Conservation (phyloP, 176 grass and related monocot species). For the Guadua angustifolia region DNA sequence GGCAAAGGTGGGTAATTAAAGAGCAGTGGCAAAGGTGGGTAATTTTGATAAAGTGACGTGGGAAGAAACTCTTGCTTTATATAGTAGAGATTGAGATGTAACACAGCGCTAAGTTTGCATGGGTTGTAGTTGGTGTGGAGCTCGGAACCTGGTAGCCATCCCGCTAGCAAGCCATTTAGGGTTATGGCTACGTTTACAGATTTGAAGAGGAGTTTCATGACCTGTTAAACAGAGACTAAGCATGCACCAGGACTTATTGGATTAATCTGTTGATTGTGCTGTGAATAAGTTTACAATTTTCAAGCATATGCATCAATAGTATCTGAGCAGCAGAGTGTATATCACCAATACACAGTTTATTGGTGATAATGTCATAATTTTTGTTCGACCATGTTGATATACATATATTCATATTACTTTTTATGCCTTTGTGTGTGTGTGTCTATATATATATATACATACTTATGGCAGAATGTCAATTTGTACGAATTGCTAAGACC, state of each 20-base stretch:
- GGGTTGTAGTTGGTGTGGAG: neutral
- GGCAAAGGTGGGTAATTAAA: no score
- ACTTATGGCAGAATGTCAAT: neutral
- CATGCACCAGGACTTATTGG: neutral
- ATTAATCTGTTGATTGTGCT: neutral
- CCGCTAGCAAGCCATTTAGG: neutral
- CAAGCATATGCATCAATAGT: neutral
- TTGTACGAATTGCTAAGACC: no score
- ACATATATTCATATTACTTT: no score
- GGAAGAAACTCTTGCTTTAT: no score
- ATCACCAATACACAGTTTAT: neutral
- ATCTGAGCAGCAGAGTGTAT: neutral
- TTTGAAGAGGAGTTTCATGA: neutral
- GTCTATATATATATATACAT: no score
- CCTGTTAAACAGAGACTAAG: neutral
- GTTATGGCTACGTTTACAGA: no score
- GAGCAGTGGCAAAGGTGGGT: no score
- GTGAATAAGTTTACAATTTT: neutral
- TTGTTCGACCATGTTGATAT: no score
- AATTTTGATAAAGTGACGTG: no score
- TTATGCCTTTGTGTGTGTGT: no score
- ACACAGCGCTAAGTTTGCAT: neutral
- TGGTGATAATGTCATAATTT: no score
- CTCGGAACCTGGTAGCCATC: neutral
- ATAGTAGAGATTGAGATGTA: neutral